Evolutionary conservation across 305 asterid species (phyloP).

Genomic region (Solanum hybrid): DNA sequence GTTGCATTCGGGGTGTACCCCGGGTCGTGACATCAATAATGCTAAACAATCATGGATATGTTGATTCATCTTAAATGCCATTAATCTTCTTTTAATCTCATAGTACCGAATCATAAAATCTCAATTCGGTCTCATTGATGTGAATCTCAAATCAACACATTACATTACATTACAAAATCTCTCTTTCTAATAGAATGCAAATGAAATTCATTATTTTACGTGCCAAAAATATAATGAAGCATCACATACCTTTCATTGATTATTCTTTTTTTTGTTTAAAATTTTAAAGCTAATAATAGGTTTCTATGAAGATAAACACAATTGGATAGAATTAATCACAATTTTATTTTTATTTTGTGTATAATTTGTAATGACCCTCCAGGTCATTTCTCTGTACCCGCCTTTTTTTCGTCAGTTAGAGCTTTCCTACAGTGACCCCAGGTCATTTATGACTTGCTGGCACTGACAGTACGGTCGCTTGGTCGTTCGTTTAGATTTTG

Average conservation of each 20-base stretch:
- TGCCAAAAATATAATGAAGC: background rate
- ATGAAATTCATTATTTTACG: background rate
- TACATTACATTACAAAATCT: background rate
- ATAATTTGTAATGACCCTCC: too few relatives aligned
- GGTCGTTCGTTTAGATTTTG: background rate
- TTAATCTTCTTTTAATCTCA: background rate
- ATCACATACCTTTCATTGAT: background rate
- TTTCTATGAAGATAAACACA: background rate
- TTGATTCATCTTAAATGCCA: background rate
- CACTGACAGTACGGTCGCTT: background rate
- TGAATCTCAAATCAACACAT: background rate
- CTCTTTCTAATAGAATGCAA: background rate
- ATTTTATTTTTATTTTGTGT: background rate
- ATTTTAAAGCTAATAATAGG: background rate
- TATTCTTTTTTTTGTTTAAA: background rate
- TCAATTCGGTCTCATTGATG: background rate
- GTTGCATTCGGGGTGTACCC: too few relatives aligned
- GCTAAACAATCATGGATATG: background rate
- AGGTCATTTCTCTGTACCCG: too few relatives aligned
- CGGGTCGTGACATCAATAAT: too few relatives aligned
- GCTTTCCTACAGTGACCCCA: background rate
- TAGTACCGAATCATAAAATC: background rate
- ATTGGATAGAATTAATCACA: background rate
- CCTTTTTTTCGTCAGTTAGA: too few relatives aligned
- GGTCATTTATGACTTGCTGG: background rate